phyloP scores from a whole-genome alignment of 2,329 filamentous ascomycete genomes.

The Tolypocladium nubicola region DNA sequence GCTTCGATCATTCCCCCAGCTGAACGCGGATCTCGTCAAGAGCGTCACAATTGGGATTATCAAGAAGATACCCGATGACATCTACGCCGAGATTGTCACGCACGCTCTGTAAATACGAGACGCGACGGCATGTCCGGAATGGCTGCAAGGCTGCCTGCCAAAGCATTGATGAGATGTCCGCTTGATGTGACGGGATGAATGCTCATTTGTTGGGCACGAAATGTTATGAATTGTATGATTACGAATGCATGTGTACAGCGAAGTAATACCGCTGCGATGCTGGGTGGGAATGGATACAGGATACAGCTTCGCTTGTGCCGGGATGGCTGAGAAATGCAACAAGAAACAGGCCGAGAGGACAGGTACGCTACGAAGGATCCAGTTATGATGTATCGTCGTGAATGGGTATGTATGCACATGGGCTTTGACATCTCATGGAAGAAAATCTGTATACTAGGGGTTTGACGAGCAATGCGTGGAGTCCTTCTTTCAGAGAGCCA shows the following conservation, averaged over 20 bases:
- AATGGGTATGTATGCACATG: background rate
- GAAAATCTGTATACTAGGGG: background rate
- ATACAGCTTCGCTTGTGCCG: background rate
- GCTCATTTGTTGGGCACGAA: background rate
- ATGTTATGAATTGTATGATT: conserved; percentile 2
- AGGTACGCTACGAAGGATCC: background rate
- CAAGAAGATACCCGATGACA: conserved; percentile 77
- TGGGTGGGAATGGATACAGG: background rate
- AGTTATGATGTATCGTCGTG: background rate
- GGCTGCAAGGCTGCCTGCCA: background rate
- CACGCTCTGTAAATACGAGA: conserved; percentile 56
- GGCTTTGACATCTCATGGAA: background rate
- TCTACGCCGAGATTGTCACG: conserved; percentile 81
- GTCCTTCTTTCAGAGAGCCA: background rate
- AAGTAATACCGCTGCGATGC: background rate
- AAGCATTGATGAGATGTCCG: background rate
- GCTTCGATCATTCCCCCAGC: conserved; percentile 73
- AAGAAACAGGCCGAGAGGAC: background rate
- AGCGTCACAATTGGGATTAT: conserved; percentile 77
- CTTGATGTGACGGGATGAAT: background rate
- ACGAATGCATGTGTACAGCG: background rate
- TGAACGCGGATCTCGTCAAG: conserved; percentile 78
- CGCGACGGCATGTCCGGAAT: background rate
- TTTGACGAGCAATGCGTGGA: background rate
- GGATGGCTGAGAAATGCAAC: background rate